These are phyloP conservation scores for Candida berthetii DNA, from an alignment of 805 yeast genomes.

Conservation along the genomic window DNA sequence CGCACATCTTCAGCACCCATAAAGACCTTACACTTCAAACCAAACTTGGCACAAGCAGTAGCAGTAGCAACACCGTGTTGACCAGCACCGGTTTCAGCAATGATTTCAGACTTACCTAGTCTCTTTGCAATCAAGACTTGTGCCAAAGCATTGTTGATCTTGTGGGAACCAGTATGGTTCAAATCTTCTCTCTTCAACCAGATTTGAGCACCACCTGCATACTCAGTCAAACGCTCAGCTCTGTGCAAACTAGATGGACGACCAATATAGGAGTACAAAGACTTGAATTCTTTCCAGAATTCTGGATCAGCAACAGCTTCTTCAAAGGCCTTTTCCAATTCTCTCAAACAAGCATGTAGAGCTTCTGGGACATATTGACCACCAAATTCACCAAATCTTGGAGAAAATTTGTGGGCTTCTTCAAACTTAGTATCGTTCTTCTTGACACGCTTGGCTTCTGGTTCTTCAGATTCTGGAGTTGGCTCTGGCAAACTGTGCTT, in stretches of 20 bases:
- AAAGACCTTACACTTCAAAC: conserved; percentile 86
- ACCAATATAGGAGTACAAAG: conserved; percentile 88
- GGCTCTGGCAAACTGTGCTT: conserved; percentile 24
- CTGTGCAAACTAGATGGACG: conserved; percentile 91
- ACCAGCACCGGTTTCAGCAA: conserved; percentile 92
- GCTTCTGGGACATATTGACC: conserved; percentile 99
- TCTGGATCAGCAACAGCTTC: conserved; percentile 81
- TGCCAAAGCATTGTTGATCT: conserved; percentile 79
- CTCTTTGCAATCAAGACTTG: conserved; percentile 77
- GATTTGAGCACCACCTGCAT: conserved; percentile 92
- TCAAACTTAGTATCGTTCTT: conserved; percentile 33
- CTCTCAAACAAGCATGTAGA: conserved; percentile 82
- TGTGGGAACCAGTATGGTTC: conserved; percentile 86
- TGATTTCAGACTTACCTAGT: conserved; percentile 68
- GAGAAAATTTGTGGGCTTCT: conserved; percentile 62
- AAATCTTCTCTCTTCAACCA: conserved; percentile 98
- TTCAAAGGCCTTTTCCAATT: conserved; percentile 84
- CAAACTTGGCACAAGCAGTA: conserved; percentile 89
- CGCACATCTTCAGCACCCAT: conserved; percentile 99
- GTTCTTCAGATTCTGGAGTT: conserved; percentile 3
- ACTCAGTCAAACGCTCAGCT: conserved; percentile 85
- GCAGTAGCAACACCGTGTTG: conserved; percentile 94
- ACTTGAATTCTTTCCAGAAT: conserved; percentile 90
- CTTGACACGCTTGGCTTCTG: conserved; percentile 15
- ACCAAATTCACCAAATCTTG: conserved; percentile 91